These are phyloP conservation scores for Colletotrichum paranaense DNA, from an alignment of 2,329 filamentous ascomycete species.

Conservation along the genomic window DNA sequence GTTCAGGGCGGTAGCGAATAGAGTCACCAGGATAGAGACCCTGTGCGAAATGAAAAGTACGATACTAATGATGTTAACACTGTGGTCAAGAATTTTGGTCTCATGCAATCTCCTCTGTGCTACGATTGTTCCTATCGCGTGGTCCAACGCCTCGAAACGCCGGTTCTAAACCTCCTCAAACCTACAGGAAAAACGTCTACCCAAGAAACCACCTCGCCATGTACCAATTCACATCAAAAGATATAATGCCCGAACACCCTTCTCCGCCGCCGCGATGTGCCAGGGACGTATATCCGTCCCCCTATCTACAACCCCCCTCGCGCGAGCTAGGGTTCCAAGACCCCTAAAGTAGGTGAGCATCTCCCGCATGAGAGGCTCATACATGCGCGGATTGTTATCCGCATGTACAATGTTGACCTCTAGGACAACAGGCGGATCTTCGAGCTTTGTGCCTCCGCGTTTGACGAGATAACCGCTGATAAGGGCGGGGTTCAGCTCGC, in stretches of 20 bases:
- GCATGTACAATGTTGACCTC: slow-evolving; percentile 73
- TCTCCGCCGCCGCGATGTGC: slow-evolving; percentile 80
- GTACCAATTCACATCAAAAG: slow-evolving; percentile 65
- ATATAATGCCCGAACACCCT: slow-evolving; percentile 74
- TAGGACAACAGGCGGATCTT: slow-evolving; percentile 70
- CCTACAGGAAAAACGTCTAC: slow-evolving; percentile 6
- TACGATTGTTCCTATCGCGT: not conserved
- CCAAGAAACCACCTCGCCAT: not conserved
- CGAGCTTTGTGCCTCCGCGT: slow-evolving; percentile 64
- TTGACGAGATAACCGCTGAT: slow-evolving; percentile 76
- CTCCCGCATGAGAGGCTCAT: slow-evolving; percentile 76
- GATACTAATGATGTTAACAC: not conserved
- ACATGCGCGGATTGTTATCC: slow-evolving; percentile 62
- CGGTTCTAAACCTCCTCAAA: slow-evolving; percentile 8
- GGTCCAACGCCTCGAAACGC: not conserved
- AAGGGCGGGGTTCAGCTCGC: slow-evolving; percentile 67
- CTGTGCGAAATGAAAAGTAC: not conserved
- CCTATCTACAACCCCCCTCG: slow-evolving; percentile 70
- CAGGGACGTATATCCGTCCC: slow-evolving; percentile 76
- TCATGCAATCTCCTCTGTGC: not conserved
- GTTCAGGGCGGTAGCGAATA: not conserved
- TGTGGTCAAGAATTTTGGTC: not conserved
- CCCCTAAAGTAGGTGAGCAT: slow-evolving; percentile 76
- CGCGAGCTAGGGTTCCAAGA: slow-evolving; percentile 75
- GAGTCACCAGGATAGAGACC: not conserved